These are phyloP conservation scores for Coniochaeta prunicola DNA, from an alignment of 2,329 filamentous ascomycete genomes.

Conservation along the genomic window DNA sequence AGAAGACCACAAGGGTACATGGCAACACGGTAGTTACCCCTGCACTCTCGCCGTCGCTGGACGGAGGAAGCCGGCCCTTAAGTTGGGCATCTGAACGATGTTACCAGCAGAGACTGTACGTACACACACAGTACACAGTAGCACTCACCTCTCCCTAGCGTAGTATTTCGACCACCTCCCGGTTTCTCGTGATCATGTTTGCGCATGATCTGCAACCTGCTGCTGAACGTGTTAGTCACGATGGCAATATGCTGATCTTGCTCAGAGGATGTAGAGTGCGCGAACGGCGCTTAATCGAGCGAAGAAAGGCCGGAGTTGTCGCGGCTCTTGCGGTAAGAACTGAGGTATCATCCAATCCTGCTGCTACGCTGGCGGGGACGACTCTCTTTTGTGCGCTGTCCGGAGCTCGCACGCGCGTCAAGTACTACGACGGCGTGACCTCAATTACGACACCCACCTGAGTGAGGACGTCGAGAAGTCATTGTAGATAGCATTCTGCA, in stretches of 20 bases:
- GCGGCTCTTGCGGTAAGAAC: not conserved
- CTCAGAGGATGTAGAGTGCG: not conserved
- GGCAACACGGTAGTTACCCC: not conserved
- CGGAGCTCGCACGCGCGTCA: too few relatives aligned
- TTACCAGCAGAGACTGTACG: not conserved
- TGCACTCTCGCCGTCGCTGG: not conserved
- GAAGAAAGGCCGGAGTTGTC: not conserved
- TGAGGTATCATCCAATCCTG: not conserved
- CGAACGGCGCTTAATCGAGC: not conserved
- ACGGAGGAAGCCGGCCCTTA: not conserved
- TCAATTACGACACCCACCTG: too few relatives aligned
- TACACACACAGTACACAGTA: too few relatives aligned
- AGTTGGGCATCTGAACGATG: not conserved
- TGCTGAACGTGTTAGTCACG: not conserved
- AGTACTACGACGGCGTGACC: too few relatives aligned
- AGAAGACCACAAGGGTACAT: too few relatives aligned
- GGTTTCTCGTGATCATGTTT: not conserved
- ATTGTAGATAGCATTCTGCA: too few relatives aligned
- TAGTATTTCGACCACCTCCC: not conserved
- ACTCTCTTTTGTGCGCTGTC: not conserved
- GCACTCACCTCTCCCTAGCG: not conserved
- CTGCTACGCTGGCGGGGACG: not conserved
- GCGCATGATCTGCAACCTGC: not conserved
- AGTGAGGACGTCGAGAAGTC: too few relatives aligned
- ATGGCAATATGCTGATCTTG: not conserved